Percentiles rank a stretch among this genome's conserved stretches.
phyloP scores from a whole-genome alignment of 768 basidiomycete species.

The Leucocoprinus leucothites region DNA sequence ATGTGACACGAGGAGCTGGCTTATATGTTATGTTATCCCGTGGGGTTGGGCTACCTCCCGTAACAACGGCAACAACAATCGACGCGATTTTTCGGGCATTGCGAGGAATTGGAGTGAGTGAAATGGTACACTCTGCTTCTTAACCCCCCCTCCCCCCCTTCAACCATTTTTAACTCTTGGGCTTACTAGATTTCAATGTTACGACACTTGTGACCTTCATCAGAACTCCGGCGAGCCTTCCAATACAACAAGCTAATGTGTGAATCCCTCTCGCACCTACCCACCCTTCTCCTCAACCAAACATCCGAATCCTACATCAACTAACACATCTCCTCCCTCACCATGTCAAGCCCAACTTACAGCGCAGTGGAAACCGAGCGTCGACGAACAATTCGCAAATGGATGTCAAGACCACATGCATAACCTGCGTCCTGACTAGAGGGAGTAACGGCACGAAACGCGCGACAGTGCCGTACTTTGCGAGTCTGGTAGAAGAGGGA shows the following conservation, averaged over 20 bases:
- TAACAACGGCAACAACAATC: no score
- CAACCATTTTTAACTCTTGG: not conserved
- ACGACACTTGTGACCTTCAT: slow-evolving; percentile 35
- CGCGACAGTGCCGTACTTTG: slow-evolving; percentile 36
- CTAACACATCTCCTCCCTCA: no score
- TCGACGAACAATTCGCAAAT: slow-evolving; percentile 28
- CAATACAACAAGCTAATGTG: slow-evolving; percentile 49
- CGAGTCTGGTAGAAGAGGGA: slow-evolving; percentile 34
- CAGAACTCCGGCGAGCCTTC: slow-evolving; percentile 36
- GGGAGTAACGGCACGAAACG: slow-evolving; percentile 28
- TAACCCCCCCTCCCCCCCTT: no score
- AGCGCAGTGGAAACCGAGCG: slow-evolving; percentile 33
- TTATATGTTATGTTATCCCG: slow-evolving; percentile 41
- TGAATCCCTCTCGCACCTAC: slow-evolving; percentile 36
- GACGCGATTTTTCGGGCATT: slow-evolving; percentile 37
- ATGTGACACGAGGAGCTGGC: slow-evolving; percentile 28
- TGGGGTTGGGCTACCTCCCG: slow-evolving; percentile 43
- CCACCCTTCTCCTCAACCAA: slow-evolving; percentile 34
- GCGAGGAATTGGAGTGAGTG: slow-evolving; percentile 25
- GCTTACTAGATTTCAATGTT: slow-evolving; percentile 30
- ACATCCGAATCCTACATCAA: no score
- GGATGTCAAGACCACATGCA: slow-evolving; percentile 33
- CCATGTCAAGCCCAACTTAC: no score
- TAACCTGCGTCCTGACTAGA: slow-evolving; percentile 26
- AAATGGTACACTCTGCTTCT: slow-evolving; percentile 28